A percentile compares a stretch with the other conserved stretches of the same genome.
Evolutionary conservation across 1,284 basidiomycete genomes (phyloP).

Genomic region (Pseudozyma hubeiensis): DNA sequence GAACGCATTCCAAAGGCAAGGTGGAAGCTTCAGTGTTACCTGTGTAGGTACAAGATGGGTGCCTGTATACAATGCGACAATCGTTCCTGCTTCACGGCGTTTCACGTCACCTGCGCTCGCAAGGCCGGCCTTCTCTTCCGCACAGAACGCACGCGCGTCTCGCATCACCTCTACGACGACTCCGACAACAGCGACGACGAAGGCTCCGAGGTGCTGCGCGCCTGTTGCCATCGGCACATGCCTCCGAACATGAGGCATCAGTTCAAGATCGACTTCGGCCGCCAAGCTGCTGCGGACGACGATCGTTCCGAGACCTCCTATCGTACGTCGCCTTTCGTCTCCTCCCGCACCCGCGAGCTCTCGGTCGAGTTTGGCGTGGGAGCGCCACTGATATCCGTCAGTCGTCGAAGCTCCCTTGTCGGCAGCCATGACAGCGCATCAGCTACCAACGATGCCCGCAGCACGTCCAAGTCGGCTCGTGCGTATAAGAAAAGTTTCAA

Average conservation of each 20-base stretch:
- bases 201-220: constrained; percentile 45
- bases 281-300: constrained; percentile 25
- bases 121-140: constrained; percentile 61
- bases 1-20: constrained; percentile 88
- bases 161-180: constrained; percentile 49
- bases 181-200: constrained; percentile 50
- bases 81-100: constrained; percentile 88
- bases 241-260: constrained; percentile 44
- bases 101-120: constrained; percentile 93
- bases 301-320: constrained; percentile 37
- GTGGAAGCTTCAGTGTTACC: constrained; percentile 88
- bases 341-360: constrained; percentile 45
- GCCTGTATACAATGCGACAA: constrained; percentile 98
- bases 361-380: constrained; percentile 36
- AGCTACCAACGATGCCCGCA: constrained; percentile 14
- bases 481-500: constrained; percentile 73
- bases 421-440: constrained; percentile 23
- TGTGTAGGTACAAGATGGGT: constrained; percentile 84
- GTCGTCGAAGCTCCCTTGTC: constrained; percentile 42
- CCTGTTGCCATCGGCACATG: constrained; percentile 65
- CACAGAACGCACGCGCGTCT: constrained; percentile 50
- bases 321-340: constrained; percentile 32
- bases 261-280: constrained; percentile 46
- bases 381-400: constrained; percentile 42
- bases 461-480: constrained; percentile 71